Percentiles rank a stretch among this genome's conserved stretches.
phyloP scores from a whole-genome alignment of 768 basidiomycete genomes.

The Galerina marginata region DNA sequence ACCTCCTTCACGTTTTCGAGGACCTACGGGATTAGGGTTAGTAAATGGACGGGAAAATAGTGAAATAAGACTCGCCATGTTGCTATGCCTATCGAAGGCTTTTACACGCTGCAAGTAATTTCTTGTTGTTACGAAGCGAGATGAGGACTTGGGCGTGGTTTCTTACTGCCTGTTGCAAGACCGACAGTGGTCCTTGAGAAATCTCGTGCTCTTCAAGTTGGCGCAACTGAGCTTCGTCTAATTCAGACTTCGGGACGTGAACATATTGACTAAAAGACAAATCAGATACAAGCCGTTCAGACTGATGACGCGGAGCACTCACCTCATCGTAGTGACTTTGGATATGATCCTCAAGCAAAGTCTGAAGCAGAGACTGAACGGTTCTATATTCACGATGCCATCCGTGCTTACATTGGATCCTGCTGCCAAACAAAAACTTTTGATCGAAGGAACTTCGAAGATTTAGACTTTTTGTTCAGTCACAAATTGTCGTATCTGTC shows the following conservation, averaged over 20 bases:
- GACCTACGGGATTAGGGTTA: constrained; percentile 55
- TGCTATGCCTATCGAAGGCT: constrained; percentile 98
- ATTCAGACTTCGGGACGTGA: constrained; percentile 94
- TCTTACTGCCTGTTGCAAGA: constrained; percentile 95
- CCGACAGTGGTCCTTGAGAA: constrained; percentile 95
- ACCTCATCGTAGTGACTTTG: constrained; percentile 41
- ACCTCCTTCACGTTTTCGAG: constrained; percentile 99
- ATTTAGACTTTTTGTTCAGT: background rate
- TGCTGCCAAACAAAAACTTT: constrained; percentile 41
- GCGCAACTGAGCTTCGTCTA: constrained; percentile 95
- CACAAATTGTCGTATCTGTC: constrained; percentile 4
- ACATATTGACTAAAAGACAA: constrained; percentile 82
- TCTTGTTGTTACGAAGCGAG: constrained; percentile 97
- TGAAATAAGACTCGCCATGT: constrained; percentile 74
- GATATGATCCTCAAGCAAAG: background rate
- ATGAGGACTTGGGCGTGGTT: constrained; percentile 98
- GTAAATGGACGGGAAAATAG: constrained; percentile 13
- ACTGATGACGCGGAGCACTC: constrained; percentile 1
- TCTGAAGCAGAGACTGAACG: background rate
- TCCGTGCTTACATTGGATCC: constrained; percentile 30
- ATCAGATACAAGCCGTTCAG: constrained; percentile 11
- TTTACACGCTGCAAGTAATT: constrained; percentile 94
- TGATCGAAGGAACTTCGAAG: constrained; percentile 15
- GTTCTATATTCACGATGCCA: no score
- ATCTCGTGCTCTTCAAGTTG: constrained; percentile 98